Evolutionary conservation across 768 basidiomycete species (phyloP), one percentile per base, ranked within the genome.

Genomic region (Russula sp.): DNA sequence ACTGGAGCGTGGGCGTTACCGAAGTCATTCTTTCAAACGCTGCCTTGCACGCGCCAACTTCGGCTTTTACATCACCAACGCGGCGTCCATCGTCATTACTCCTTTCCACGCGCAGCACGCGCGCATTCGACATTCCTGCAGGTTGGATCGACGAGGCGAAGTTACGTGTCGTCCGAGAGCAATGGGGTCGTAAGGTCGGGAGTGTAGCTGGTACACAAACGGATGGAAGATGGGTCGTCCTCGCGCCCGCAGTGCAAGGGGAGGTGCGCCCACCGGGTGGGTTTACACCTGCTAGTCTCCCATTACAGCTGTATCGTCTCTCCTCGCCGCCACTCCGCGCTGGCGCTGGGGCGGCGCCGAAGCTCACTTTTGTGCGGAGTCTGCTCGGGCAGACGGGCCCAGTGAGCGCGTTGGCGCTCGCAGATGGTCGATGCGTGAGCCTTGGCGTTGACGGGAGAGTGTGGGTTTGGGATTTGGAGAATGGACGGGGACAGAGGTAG

Each of bases 381-480:
- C 74, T 93, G 52, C 80, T 87, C 69, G 90, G 92, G 8, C 90
- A 88, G 54, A 76, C 78, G 1, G 85, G 87, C 9, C 82, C 87
- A 7, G 80, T 91, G 26, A 81, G 80, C 5, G 82, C 87, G 5
- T 79, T 93, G 24, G 81, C 87, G 18, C 78, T 93, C 40, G 84
- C 91, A 32, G 91, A 93, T 73, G 91, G 91, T 26, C 84, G 91
- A 3, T 93, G 91, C 67, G 87, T 93, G 32, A 87, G 88, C 70
- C 75, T 92, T 22, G 84, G 87, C 10, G 75, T 75, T 38, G 85
- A 90, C 71, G 89, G 89, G 46, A 83, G 83, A 69, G 81, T 93
- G 49, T 91, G 89, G 88, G 88, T 90, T 3, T 93, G 91, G 91
- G 91, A 93, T 75, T 78, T 93, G 36, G 91, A 93, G 72, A 80